Conservation (phyloP, 2,329 filamentous ascomycete genomes). For the Stagonosporopsis rhizophila region DNA sequence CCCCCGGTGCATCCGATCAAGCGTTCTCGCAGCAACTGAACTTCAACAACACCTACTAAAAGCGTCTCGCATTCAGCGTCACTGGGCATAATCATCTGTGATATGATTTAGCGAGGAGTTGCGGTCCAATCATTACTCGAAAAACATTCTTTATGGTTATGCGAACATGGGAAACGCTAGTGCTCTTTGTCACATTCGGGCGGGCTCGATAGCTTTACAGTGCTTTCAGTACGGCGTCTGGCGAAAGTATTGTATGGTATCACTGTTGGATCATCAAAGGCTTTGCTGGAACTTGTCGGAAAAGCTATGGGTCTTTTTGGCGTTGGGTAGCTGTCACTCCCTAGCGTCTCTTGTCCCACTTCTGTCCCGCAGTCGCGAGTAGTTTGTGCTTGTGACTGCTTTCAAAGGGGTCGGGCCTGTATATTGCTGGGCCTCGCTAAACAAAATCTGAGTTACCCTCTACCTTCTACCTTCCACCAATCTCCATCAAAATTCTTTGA, state of each 20-base stretch:
- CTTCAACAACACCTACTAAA: conserved; percentile 21
- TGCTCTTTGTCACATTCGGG: conserved; percentile 11
- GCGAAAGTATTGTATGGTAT: conserved; percentile 29
- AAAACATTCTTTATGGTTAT: conserved; percentile 21
- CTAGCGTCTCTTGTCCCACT: background rate
- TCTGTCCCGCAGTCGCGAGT: conserved; percentile 1
- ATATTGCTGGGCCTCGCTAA: conserved; percentile 2
- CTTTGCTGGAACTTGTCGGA: conserved; percentile 12
- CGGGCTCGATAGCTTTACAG: conserved; percentile 32
- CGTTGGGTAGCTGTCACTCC: conserved; percentile 3
- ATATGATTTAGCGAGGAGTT: conserved; percentile 22
- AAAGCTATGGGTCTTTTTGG: conserved; percentile 6
- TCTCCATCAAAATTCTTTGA: background rate
- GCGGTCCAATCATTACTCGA: conserved; percentile 19
- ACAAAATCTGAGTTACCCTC: background rate
- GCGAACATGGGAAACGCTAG: conserved; percentile 15
- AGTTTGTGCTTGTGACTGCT: background rate
- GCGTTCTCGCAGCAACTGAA: conserved; percentile 45
- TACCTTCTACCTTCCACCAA: background rate
- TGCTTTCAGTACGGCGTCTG: conserved; percentile 44
- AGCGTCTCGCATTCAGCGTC: conserved; percentile 20
- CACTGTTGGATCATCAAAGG: conserved; percentile 15
- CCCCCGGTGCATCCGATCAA: conserved; percentile 42
- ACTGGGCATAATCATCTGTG: conserved; percentile 22
- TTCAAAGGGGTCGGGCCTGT: background rate